Evolutionary conservation across 2,329 filamentous ascomycete genomes (phyloP), one percentile per base, ranked within the genome.

Genomic region (Fusarium sp.): DNA sequence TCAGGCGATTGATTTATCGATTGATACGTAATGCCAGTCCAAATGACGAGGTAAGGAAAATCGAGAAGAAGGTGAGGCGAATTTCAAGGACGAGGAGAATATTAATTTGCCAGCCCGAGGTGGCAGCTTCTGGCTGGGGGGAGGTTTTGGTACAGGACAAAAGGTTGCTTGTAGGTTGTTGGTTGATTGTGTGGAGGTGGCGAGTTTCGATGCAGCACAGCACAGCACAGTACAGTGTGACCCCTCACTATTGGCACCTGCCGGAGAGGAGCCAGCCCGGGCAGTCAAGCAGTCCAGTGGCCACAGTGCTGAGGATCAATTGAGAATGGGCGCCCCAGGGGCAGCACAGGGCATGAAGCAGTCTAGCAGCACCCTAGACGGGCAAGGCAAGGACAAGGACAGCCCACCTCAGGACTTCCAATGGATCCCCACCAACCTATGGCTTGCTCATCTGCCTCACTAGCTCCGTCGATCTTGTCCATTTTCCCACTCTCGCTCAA

Each of bases 161-260:
- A 42, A 48, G 67, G 41, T 47, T 47, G 56, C 33, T 51, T 31
- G 42, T 48, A 56, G 52, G 52, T 38, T 38, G 56, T 57, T 44
- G 38, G 52, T 38, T 61, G 56, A 48, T 68, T 49, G 57, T 72
- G 75, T 75, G 74, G 73, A 79, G 74, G 77, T 78, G 77, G 77
- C 76, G 66, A 78, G 38, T 55, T 42, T 55, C 20, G 51, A 55
- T 55, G 36, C 35, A 60, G 65, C 66, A 78, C 55, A 62, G 65
- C 66, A 78, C 39, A 48, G 42, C 31, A 44, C 28, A 59, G 42
- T 38, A 59, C 77, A 79, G 77, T 79, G 77, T 67, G 77, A 45
- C 49, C 41, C 38, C 48, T 47, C 51, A 45, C 44, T 52, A 47
- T 62, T 64, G 38, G n/a, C 38, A 64, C 45, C 15, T 24, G 28